These are phyloP conservation scores for Tolypocladium paradoxum DNA, from an alignment of 2,329 filamentous ascomycete genomes.

Conservation along the genomic window DNA sequence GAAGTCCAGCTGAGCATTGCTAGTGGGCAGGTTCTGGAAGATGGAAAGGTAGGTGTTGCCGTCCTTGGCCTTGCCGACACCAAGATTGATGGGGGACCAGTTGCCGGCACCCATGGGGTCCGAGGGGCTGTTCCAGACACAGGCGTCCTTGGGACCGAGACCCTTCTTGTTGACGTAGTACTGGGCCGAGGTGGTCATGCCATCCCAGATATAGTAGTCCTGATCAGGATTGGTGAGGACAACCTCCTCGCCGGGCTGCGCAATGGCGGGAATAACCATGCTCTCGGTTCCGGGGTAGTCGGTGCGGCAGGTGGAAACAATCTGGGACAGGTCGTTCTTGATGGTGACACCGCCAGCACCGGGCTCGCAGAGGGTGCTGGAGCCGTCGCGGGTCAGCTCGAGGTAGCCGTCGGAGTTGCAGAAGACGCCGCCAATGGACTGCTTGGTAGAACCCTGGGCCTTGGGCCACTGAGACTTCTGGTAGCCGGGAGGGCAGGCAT, in stretches of 20 bases:
- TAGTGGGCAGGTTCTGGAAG: conserved; percentile 75
- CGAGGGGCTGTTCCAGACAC: conserved; percentile 55
- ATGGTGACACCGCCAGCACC: conserved; percentile 63
- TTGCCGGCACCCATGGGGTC: conserved; percentile 56
- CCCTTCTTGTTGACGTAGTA: conserved; percentile 93
- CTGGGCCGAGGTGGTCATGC: conserved; percentile 71
- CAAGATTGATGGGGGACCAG: conserved; percentile 79
- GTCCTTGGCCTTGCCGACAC: conserved; percentile 57
- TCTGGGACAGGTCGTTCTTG: conserved; percentile 58
- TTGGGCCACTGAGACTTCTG: conserved; percentile 85
- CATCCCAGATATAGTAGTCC: conserved; percentile 68
- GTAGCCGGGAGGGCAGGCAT: conserved; percentile 84
- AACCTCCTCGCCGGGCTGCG: conserved; percentile 46
- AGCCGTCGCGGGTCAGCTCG: conserved; percentile 59
- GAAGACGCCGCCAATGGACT: conserved; percentile 81
- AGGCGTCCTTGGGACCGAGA: conserved; percentile 53
- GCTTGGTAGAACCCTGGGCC: conserved; percentile 63
- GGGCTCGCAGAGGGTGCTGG: conserved; percentile 60
- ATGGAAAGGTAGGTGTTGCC: conserved; percentile 71
- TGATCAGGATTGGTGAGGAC: conserved; percentile 67
- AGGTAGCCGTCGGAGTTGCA: conserved; percentile 68
- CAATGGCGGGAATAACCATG: conserved; percentile 69
- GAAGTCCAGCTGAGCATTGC: conserved; percentile 58
- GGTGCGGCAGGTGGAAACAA: conserved; percentile 77
- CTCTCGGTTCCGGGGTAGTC: conserved; percentile 90